These are phyloP conservation scores for Aspergillus ruber DNA, from an alignment of 2,329 filamentous ascomycete species.

Conservation along the genomic window DNA sequence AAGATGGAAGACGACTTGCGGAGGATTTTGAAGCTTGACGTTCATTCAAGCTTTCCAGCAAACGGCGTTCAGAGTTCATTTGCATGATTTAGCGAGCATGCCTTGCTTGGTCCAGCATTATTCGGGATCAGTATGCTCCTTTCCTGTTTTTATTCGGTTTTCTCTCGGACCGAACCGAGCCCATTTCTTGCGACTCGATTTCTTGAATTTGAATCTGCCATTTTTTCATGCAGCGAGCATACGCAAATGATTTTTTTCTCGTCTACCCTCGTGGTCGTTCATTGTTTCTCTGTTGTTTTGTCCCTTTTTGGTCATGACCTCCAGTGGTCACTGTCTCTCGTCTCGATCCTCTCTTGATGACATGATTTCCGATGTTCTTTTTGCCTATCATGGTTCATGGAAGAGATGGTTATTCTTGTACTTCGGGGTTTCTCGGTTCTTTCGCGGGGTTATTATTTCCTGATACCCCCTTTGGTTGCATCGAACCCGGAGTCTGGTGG, in stretches of 20 bases:
- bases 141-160: conserved; percentile 1
- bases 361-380: conserved; percentile 5
- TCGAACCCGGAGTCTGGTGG: conserved; percentile 20
- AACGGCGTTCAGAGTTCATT: conserved; percentile 29
- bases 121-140: not conserved
- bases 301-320: conserved; percentile 1
- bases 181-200: not conserved
- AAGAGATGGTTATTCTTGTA: conserved; percentile 9
- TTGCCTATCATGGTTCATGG: conserved; percentile 6
- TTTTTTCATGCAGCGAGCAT: not conserved
- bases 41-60: conserved; percentile 20
- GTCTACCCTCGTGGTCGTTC: not conserved
- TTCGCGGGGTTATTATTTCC: conserved; percentile 7
- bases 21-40: conserved; percentile 41
- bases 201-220: conserved; percentile 2
- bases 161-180: not conserved
- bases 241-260: not conserved
- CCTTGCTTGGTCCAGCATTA: not conserved
- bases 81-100: conserved; percentile 14
- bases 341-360: conserved; percentile 5
- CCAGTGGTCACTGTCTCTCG: conserved; percentile 1
- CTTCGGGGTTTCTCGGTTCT: conserved; percentile 10
- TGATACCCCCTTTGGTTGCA: conserved; percentile 16
- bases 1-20: conserved; percentile 45
- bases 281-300: not conserved